A percentile compares a stretch with the other conserved stretches of the same genome.
phyloP scores from a whole-genome alignment of 2,329 filamentous ascomycete genomes.

The Davidsoniella eucalypti region DNA sequence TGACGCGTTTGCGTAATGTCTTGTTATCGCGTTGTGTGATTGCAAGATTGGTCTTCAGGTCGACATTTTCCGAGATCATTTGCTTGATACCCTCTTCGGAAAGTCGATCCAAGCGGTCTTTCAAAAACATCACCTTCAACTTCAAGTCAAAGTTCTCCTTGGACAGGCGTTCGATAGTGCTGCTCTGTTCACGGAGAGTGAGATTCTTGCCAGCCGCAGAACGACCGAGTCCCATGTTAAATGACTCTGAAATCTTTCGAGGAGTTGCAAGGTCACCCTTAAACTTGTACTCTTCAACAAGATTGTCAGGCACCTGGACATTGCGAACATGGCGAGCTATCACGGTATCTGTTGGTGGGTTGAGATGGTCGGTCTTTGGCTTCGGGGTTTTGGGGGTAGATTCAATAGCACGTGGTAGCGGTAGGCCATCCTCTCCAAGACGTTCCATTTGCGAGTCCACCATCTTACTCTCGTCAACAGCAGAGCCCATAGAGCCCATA shows the following conservation, averaged over 20 bases:
- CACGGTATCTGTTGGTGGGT: slow-evolving; percentile 67
- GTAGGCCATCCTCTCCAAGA: slow-evolving; percentile 30
- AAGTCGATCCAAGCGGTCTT: slow-evolving; percentile 78
- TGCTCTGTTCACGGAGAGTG: slow-evolving; percentile 93
- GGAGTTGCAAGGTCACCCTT: slow-evolving; percentile 50
- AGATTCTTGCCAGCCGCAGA: slow-evolving; percentile 47
- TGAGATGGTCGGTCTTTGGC: slow-evolving; percentile 34
- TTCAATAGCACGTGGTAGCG: slow-evolving; percentile 16
- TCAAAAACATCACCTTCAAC: slow-evolving; percentile 92
- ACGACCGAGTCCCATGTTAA: slow-evolving; percentile 29
- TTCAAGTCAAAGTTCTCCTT: slow-evolving; percentile 98
- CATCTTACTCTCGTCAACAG: slow-evolving; percentile 34
- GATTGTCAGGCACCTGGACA: slow-evolving; percentile 76
- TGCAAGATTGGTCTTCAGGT: slow-evolving; percentile 77
- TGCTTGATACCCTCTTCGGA: slow-evolving; percentile 95
- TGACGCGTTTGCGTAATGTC: slow-evolving; percentile 59
- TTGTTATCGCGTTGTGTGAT: slow-evolving; percentile 87
- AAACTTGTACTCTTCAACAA: slow-evolving; percentile 71
- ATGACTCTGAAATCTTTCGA: slow-evolving; percentile 31
- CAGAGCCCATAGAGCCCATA: slow-evolving; percentile 77
- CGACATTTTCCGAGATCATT: slow-evolving; percentile 95
- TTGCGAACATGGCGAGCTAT: slow-evolving; percentile 78
- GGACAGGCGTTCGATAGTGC: slow-evolving; percentile 84
- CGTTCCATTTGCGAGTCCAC: slow-evolving; percentile 30
- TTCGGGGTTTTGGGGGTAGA: slow-evolving; percentile 55